Base-by-base conservation (phyloP, 2,329 filamentous ascomycete species). In the Fusarium devonianum region DNA sequence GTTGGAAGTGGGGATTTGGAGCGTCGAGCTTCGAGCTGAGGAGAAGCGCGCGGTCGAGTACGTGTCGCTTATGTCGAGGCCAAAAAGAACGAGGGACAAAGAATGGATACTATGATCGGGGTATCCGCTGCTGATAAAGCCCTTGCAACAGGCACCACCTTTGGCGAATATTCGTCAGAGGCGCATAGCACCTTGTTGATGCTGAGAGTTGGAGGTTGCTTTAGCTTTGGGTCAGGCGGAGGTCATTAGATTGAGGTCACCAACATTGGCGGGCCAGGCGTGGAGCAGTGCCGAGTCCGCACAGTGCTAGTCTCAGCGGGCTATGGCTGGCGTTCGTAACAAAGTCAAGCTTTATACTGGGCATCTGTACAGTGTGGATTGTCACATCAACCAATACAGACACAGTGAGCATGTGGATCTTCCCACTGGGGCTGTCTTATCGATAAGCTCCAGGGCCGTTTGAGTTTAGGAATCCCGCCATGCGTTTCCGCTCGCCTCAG, bases 191-290 rank as follows among this genome's bases (percentile, higher is more conserved):
- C 52, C 48, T 44, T 46, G 34, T 43, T 49, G 45, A 58, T 44
- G 56, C 41, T 53, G 41, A 37, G 56, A 28, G 45, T 56, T 53
- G 44, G 34, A 40, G 37, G 52, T 59, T 64, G 53, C 46, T 61
- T 61, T 57, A 58, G 56, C 56, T 60, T n/a, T 60, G 56, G 58
- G 49, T 62, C 39, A 49, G 58, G 60, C 18, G 59, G 61, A 63
- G 63, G 53, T 45, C 42, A 48, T 54, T 52, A 48, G 53, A 55
- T 48, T 49, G 40, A 52, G 49, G 58, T 50, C 64, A 43, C 44
- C 58, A 62, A 64, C 47, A 37, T 44, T 56, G 53, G 53, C 42
- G 45, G 62, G 53, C 34, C 28, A 46, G 35, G 26, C 13, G 26
- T 53, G 45, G 49, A 49, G 44, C 26, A 17, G 8, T 23, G 23